Percentiles rank a stretch among this genome's conserved stretches.
Conservation (phyloP, 1,139 yeast species). For the Wickerhamiella infanticola region DNA sequence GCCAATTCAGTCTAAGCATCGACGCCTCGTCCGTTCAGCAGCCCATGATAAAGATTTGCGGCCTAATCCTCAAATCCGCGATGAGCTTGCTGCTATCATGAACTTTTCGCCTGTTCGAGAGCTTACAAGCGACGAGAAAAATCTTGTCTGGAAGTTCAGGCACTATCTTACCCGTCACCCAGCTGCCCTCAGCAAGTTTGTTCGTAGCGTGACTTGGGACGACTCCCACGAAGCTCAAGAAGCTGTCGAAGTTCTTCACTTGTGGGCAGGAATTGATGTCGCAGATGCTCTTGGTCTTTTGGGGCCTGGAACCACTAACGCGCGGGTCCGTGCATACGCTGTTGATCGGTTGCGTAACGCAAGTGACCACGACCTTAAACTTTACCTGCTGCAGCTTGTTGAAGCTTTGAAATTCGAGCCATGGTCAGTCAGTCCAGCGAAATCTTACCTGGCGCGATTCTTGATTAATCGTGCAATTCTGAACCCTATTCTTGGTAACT, state of each 20-base stretch:
- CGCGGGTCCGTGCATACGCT: conserved; percentile 62
- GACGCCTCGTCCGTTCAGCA: conserved; percentile 59
- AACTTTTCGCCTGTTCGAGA: conserved; percentile 73
- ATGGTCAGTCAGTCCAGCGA: conserved; percentile 14
- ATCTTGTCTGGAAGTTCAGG: conserved; percentile 80
- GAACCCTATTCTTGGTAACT: conserved; percentile 58
- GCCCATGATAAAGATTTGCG: conserved; percentile 57
- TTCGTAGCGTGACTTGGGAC: conserved; percentile 80
- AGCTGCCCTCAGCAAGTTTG: conserved; percentile 66
- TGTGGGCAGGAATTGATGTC: conserved; percentile 68
- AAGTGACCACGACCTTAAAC: conserved; percentile 58
- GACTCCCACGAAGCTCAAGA: conserved; percentile 69
- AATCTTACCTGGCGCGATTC: conserved; percentile 57
- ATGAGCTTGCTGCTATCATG: conserved; percentile 50
- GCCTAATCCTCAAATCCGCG: conserved; percentile 75
- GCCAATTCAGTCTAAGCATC: conserved; percentile 77
- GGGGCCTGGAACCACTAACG: conserved; percentile 50
- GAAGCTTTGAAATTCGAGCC: conserved; percentile 77
- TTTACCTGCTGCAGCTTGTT: conserved; percentile 77
- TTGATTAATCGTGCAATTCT: conserved; percentile 56
- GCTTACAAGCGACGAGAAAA: conserved; percentile 69
- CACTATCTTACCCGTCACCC: conserved; percentile 67
- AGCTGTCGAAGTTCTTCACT: conserved; percentile 43
- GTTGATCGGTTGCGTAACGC: conserved; percentile 71
- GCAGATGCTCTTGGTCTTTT: conserved; percentile 86